Evolutionary conservation across 2,329 filamentous ascomycete genomes (phyloP), one percentile per base, ranked within the genome.

Genomic region (Lachnellula willkommii): DNA sequence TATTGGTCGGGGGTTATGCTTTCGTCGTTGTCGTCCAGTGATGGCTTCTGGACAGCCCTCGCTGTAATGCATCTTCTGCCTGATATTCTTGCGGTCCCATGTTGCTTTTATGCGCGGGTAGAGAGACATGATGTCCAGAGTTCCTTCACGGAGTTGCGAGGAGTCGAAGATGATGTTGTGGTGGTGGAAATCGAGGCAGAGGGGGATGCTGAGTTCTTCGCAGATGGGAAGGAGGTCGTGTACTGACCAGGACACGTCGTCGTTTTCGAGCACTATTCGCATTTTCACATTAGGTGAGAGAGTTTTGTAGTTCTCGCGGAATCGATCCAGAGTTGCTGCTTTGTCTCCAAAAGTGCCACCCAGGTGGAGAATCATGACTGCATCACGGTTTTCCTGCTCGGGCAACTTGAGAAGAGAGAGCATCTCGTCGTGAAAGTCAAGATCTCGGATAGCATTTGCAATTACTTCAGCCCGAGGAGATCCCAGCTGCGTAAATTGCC

Each of bases 61-160:
- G 26, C 89, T 95, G 72, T 96, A 96, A 67, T 97, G 93, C 90
- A 96, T 96, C 73, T 97, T 97, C 65, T 94, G 93, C 2, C 78
- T 91, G 61, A 96, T 96, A 1, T 79, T 75, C 70, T 96, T 97
- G 32, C 83, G 79, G 1, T 79, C 82, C 93, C 93, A 97, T 0
- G 90, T 96, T 3, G 85, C 84, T 45, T 81, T 79, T 66, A 97
- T 97, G 4, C 87, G 84, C 0, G 86, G 84, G 59, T 83, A 94
- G 0, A 96, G 74, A 1, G 77, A 71, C 49, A 88, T 84, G 60
- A 97, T 90, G 64, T 95, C 92, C 20, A 82, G 77, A 0, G 91
- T 96, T 1, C 92, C 91, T 72, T 96, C 92, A 2, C 91, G 85
- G 47, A 95, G 74, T 63, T 88, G 73, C 5, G 76, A 77, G 0